phyloP scores from a whole-genome alignment of 2,329 filamentous ascomycete species.

The Parascedosporium putredinis region DNA sequence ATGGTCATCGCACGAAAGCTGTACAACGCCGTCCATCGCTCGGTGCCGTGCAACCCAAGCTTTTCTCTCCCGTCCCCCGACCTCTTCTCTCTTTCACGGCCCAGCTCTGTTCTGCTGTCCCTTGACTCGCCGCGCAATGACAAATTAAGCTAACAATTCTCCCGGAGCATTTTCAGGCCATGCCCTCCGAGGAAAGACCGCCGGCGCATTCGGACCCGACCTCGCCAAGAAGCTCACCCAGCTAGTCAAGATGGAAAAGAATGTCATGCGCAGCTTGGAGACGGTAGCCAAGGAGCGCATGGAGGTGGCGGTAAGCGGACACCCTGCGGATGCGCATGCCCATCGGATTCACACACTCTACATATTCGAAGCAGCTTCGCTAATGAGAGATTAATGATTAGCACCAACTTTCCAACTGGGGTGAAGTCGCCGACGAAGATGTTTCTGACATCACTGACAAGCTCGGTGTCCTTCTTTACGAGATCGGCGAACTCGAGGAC shows the following conservation, averaged over 20 bases:
- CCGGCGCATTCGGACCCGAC: conserved; percentile 71
- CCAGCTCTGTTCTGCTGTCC: too few species aligned
- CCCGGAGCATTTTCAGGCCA: conserved; percentile 32
- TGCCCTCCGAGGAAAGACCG: conserved; percentile 62
- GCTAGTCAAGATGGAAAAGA: conserved; percentile 99
- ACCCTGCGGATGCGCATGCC: too few species aligned
- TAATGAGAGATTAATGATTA: conserved; percentile 24
- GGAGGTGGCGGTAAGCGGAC: conserved; percentile 86
- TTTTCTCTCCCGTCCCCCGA: not conserved
- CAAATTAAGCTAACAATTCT: not conserved
- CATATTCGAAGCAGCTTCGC: not conserved
- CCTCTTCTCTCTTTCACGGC: too few species aligned
- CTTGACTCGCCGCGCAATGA: not conserved
- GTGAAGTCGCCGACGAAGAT: conserved; percentile 89
- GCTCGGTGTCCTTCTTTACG: conserved; percentile 92
- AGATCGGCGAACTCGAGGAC: conserved; percentile 96
- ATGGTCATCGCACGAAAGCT: not conserved
- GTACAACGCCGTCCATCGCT: not conserved
- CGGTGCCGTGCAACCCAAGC: too few species aligned
- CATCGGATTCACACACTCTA: too few species aligned
- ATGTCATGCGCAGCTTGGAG: conserved; percentile 98
- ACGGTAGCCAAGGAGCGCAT: conserved; percentile 90
- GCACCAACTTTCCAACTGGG: conserved; percentile 99
- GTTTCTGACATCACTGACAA: conserved; percentile 99
- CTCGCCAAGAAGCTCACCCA: conserved; percentile 95